A percentile compares a stretch with the other conserved stretches of the same genome.
Conservation (phyloP, 257 asterid species). For the Phtheirospermum japonicum region DNA sequence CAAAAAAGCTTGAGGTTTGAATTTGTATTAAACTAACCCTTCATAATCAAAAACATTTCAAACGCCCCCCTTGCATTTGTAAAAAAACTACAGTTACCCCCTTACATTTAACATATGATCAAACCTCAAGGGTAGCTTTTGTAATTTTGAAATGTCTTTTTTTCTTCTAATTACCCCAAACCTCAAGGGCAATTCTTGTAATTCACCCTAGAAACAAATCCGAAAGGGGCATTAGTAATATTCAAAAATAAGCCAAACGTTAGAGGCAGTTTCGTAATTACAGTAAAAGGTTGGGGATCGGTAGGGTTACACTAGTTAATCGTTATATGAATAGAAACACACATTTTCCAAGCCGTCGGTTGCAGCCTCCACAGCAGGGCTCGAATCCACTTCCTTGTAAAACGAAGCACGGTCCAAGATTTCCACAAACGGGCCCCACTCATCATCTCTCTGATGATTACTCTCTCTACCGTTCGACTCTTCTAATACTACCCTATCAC, state of each 20-base stretch:
- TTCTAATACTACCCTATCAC: constrained; percentile 9
- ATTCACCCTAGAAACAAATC: neutral
- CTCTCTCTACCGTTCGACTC: constrained; percentile 7
- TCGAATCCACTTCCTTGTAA: constrained; percentile 12
- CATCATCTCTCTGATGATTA: constrained; percentile 15
- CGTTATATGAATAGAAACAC: constrained; percentile 1
- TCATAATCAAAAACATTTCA: too few species aligned
- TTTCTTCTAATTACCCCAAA: neutral
- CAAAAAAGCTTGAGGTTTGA: neutral
- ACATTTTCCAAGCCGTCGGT: constrained; percentile 4
- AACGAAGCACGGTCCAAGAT: constrained; percentile 24
- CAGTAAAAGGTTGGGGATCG: neutral
- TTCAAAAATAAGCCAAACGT: too few species aligned
- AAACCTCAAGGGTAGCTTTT: too few species aligned
- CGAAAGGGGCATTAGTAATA: neutral
- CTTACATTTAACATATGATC: too few species aligned
- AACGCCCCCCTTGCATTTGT: too few species aligned
- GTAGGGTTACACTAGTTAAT: neutral
- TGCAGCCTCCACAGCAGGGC: constrained; percentile 11
- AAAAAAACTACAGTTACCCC: too few species aligned
- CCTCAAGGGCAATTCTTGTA: neutral
- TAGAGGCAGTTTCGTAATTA: too few species aligned
- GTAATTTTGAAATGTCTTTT: too few species aligned
- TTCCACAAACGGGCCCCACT: constrained; percentile 30
- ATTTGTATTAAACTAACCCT: too few species aligned